phyloP scores from a whole-genome alignment of 768 basidiomycete species.

The Trametes meyenii region DNA sequence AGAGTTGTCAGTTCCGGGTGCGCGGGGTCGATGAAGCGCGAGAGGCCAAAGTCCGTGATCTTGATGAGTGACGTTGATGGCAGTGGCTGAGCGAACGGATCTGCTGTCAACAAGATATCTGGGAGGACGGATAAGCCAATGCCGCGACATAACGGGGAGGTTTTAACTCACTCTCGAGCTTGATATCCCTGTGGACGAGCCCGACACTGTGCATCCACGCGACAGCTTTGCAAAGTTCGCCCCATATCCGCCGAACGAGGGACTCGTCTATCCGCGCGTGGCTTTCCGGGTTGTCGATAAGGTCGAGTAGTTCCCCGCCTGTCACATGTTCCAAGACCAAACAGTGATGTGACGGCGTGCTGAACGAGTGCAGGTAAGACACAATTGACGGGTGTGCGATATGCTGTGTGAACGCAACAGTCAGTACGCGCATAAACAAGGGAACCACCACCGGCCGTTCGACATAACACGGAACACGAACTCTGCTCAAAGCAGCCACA shows the following conservation, averaged over 20 bases:
- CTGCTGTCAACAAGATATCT: slow-evolving; percentile 78
- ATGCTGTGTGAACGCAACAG: slow-evolving; percentile 51
- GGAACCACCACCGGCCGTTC: neutral
- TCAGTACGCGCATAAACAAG: slow-evolving; percentile 10
- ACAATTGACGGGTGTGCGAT: slow-evolving; percentile 84
- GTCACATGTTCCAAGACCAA: slow-evolving; percentile 75
- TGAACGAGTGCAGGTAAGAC: slow-evolving; percentile 68
- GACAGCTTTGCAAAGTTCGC: slow-evolving; percentile 75
- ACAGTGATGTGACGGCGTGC: slow-evolving; percentile 72
- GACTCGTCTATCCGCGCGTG: slow-evolving; percentile 41
- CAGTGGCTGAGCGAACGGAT: slow-evolving; percentile 39
- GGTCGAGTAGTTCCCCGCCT: slow-evolving; percentile 82
- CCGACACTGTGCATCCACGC: slow-evolving; percentile 88
- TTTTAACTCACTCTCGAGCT: slow-evolving; percentile 66
- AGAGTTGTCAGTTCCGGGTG: slow-evolving; percentile 70
- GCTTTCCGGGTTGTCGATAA: slow-evolving; percentile 59
- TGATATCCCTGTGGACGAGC: slow-evolving; percentile 89
- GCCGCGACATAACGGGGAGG: neutral
- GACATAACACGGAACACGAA: neutral
- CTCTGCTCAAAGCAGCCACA: neutral
- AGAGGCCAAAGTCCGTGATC: slow-evolving; percentile 88
- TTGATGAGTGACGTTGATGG: slow-evolving; percentile 67
- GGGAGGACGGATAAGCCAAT: neutral
- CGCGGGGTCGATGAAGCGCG: slow-evolving; percentile 74
- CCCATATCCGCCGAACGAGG: slow-evolving; percentile 69